Conservation (phyloP, 345 rosid species). For the Eucalyptus tenuipes region DNA sequence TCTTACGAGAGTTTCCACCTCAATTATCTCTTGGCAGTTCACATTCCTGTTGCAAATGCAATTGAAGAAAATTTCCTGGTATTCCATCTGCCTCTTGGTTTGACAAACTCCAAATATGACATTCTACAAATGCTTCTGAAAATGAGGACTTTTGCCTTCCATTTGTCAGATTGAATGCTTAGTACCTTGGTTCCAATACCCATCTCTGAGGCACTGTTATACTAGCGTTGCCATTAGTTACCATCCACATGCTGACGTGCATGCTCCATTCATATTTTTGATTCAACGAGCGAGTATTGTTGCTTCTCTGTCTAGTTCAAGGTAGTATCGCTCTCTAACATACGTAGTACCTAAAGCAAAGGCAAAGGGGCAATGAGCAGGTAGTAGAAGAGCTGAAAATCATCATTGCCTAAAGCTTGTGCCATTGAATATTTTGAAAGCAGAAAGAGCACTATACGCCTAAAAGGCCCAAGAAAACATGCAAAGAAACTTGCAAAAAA, state of each 20-base stretch:
- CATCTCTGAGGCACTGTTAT: neutral
- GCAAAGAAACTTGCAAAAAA: neutral
- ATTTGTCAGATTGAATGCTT: neutral
- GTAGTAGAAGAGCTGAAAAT: neutral
- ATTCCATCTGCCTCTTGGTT: neutral
- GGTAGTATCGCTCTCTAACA: conserved; percentile 59
- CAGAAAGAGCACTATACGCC: neutral
- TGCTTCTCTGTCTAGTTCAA: conserved; percentile 13
- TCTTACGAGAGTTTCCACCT: neutral
- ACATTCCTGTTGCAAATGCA: neutral
- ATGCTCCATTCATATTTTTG: neutral
- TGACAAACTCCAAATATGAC: neutral
- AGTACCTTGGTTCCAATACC: neutral
- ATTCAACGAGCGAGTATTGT: neutral
- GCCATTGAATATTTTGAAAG: neutral
- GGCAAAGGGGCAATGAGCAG: neutral
- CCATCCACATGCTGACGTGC: neutral
- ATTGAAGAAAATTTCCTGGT: neutral
- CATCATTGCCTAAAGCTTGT: neutral
- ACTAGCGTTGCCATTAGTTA: neutral
- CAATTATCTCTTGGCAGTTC: neutral
- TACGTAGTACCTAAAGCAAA: conserved; percentile 61
- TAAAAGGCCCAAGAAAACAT: neutral
- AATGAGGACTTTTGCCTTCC: neutral
- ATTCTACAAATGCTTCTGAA: neutral